Base-by-base conservation (phyloP, 73 alveolate species). In the Paramecium caudatum region DNA sequence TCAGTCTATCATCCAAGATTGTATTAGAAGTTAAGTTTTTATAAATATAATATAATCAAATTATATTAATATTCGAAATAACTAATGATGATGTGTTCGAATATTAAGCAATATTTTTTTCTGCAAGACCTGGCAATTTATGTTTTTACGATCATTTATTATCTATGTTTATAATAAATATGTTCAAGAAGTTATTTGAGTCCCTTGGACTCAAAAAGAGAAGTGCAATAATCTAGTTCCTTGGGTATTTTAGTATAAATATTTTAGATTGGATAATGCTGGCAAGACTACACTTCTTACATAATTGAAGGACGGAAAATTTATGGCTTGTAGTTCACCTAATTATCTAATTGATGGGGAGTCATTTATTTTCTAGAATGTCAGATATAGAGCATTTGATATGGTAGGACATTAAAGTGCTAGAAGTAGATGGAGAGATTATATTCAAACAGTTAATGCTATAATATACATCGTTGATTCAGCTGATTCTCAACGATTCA, bases 361-460 rank as follows among this genome's bases (percentile, higher is more conserved):
- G n/a, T n/a, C n/a, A 93, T 96, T 98, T 37, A 91, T 94, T 55
- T 97, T 98, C 91, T 99, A 98, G 55, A 97, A 97, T 90, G 93
- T 98, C 90, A 93, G 98, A 82, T 98, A 97, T 95, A 96, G 97
- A 62, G 98, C 99, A 82, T 98, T 91, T 88, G 99, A 98, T 93
- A 94, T 98, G 43, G 99, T 99, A 34, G 99, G 99, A 30, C 99
- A 98, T 78, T 25, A 32, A 68, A 65, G 91, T 6, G 98, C 94
- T 16, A 94, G 99, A 80, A 96, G 94, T 82, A 98, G 98, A 74
- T 98, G 99, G 99, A 94, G 93, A 91, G 98, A 98, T 93, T 98
- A 98, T 94, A 90, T 98, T 63, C 99, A 99, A 1, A 95, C 98
- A 5, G 98, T 98, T 32, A 95, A 98, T 91, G 99, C 99, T 21